Evolutionary conservation across 2,329 filamentous ascomycete species (phyloP).

Genomic region (Gnomoniopsis smithogilvyi): DNA sequence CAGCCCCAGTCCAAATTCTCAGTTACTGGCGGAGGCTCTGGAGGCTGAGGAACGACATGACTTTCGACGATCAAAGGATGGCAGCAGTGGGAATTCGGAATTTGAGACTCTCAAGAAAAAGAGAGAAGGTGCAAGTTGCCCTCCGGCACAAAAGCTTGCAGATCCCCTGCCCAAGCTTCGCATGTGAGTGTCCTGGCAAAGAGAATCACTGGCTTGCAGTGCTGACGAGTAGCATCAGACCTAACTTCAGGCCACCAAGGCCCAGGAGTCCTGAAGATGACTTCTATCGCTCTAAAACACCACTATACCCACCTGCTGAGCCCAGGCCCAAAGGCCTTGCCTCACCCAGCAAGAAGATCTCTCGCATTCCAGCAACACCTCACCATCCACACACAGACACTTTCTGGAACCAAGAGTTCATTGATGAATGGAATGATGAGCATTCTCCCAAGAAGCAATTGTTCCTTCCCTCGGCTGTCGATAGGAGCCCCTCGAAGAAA

Average conservation of each 20-base stretch:
- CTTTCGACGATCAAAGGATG: neutral
- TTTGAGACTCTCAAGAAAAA: neutral
- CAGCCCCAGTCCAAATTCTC: conserved; percentile 14
- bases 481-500: conserved; percentile 28
- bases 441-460: conserved; percentile 46
- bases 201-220: neutral
- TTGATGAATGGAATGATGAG: conserved; percentile 63
- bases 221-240: conserved; percentile 2
- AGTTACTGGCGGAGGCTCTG: conserved; percentile 13
- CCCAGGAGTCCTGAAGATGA: neutral
- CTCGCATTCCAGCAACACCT: conserved; percentile 50
- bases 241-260: neutral
- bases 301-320: conserved; percentile 4
- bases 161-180: neutral
- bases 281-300: conserved; percentile 10
- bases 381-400: conserved; percentile 51
- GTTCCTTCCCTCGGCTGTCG: conserved; percentile 25
- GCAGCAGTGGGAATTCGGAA: neutral
- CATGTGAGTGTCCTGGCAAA: neutral
- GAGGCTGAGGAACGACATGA: conserved; percentile 6
- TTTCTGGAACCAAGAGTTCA: conserved; percentile 58
- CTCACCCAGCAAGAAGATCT: conserved; percentile 31
- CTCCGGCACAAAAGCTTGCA: neutral
- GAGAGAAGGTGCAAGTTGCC: neutral
- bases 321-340: conserved; percentile 20